These are phyloP conservation scores for Globisporangium ultimum DNA, from an alignment of 352 stramenopile genomes.

Conservation along the genomic window DNA sequence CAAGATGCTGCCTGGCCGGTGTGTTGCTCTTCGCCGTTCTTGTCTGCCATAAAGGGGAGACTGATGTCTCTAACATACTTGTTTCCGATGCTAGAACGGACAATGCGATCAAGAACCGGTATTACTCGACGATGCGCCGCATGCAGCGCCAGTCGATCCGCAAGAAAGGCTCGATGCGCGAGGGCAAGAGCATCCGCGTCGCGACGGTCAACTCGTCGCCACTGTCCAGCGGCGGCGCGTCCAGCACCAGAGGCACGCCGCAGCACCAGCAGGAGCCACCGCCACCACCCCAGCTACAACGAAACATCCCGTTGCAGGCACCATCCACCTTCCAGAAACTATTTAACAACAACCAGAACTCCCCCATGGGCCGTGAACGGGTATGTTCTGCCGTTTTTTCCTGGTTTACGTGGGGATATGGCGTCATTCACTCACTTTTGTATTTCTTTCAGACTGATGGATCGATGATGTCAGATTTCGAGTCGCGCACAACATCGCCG, in stretches of 20 bases:
- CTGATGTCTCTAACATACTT: no score
- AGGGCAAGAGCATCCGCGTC: constrained; percentile 79
- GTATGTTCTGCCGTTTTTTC: constrained; percentile 22
- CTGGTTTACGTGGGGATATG: not conserved
- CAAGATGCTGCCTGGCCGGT: constrained; percentile 86
- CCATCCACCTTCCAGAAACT: constrained; percentile 62
- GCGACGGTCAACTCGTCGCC: constrained; percentile 51
- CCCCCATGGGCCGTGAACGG: constrained; percentile 23
- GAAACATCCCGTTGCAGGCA: constrained; percentile 26
- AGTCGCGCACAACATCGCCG: constrained; percentile 22
- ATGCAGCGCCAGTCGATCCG: constrained; percentile 86
- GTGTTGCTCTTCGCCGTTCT: not conserved
- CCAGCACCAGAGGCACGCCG: constrained; percentile 5
- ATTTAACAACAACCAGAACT: constrained; percentile 26
- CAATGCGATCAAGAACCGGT: constrained; percentile 91
- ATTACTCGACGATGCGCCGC: constrained; percentile 90
- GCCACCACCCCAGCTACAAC: constrained; percentile 22
- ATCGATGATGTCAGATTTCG: constrained; percentile 40
- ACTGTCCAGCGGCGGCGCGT: constrained; percentile 19
- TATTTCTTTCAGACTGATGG: constrained; percentile 20
- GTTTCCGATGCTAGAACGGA: constrained; percentile 43
- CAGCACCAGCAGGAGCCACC: constrained; percentile 13
- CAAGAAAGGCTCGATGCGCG: constrained; percentile 79
- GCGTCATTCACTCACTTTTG: not conserved
- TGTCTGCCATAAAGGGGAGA: no score